phyloP scores from a whole-genome alignment of 2,329 filamentous ascomycete species.

The Coniochaeta hoffmannii region DNA sequence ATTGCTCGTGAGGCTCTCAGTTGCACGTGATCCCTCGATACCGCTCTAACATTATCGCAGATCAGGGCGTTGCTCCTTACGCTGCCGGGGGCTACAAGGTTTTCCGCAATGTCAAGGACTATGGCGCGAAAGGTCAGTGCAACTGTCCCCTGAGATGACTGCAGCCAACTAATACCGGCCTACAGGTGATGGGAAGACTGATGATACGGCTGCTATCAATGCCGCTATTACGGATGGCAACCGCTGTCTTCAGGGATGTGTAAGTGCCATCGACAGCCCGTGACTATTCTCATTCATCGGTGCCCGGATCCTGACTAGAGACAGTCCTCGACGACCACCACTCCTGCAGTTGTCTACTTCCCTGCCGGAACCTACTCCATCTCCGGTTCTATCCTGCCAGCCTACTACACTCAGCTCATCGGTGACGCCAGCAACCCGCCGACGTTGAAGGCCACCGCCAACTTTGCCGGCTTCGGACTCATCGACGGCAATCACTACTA shows the following conservation, averaged over 20 bases:
- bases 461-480: slow-evolving; percentile 40
- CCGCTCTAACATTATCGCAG: slow-evolving; percentile 14
- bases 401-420: slow-evolving; percentile 74
- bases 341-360: slow-evolving; percentile 35
- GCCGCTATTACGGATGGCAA: slow-evolving; percentile 32
- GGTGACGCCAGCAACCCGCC: slow-evolving; percentile 58
- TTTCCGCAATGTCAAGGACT: slow-evolving; percentile 41
- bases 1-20: slow-evolving; percentile 18
- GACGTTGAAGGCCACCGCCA: slow-evolving; percentile 34
- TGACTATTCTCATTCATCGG: slow-evolving; percentile 7
- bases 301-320: neutral
- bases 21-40: no score
- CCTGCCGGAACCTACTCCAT: slow-evolving; percentile 58
- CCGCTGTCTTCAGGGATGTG: slow-evolving; percentile 33
- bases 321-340: slow-evolving; percentile 31
- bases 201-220: slow-evolving; percentile 39
- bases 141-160: no score
- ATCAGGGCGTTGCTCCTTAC: slow-evolving; percentile 36
- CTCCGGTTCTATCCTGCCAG: slow-evolving; percentile 61
- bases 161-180: neutral
- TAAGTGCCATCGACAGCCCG: slow-evolving; percentile 15
- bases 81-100: slow-evolving; percentile 31
- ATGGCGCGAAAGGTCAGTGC: slow-evolving; percentile 32
- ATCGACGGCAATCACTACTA: slow-evolving; percentile 43
- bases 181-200: slow-evolving; percentile 33